A percentile compares a stretch with the other conserved stretches of the same genome.
These are phyloP conservation scores for Talaromyces verruculosus DNA, from an alignment of 2,329 filamentous ascomycete species.

Conservation along the genomic window DNA sequence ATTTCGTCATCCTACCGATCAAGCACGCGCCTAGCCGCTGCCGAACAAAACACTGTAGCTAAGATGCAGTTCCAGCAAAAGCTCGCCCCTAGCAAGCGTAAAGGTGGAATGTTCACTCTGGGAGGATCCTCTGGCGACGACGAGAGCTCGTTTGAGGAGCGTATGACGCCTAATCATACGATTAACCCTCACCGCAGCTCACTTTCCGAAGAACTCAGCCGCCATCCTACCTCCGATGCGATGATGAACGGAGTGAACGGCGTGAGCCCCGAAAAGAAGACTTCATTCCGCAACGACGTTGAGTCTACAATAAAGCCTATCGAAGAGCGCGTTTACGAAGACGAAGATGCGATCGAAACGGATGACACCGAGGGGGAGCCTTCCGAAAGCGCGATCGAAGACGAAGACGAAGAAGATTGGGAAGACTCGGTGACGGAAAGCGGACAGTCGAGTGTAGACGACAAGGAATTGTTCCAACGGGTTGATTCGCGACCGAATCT, in stretches of 20 bases:
- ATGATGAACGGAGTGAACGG: neutral
- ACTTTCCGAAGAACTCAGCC: slow-evolving; percentile 54
- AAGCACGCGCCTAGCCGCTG: slow-evolving; percentile 55
- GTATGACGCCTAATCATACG: slow-evolving; percentile 51
- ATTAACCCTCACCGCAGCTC: slow-evolving; percentile 52
- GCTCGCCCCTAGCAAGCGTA: slow-evolving; percentile 59
- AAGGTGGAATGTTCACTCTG: slow-evolving; percentile 66
- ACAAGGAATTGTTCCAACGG: slow-evolving; percentile 79
- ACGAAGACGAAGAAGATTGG: slow-evolving; percentile 63
- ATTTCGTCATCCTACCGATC: slow-evolving; percentile 68
- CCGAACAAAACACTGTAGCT: slow-evolving; percentile 39
- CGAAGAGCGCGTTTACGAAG: slow-evolving; percentile 53
- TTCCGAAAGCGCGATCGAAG: slow-evolving; percentile 79
- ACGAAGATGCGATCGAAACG: slow-evolving; percentile 60
- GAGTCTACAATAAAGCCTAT: slow-evolving; percentile 66
- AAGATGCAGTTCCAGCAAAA: slow-evolving; percentile 51
- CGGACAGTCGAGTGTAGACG: slow-evolving; percentile 77
- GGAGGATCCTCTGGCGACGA: slow-evolving; percentile 87
- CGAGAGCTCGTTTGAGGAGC: slow-evolving; percentile 69
- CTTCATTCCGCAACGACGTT: slow-evolving; percentile 78
- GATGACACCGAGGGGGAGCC: slow-evolving; percentile 56
- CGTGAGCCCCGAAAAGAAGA: slow-evolving; percentile 62
- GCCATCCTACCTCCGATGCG: slow-evolving; percentile 33
- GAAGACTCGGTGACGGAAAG: slow-evolving; percentile 74
- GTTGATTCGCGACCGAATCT: slow-evolving; percentile 86